Conservation (phyloP, 2,329 filamentous ascomycete genomes). For the Penicillium corylophilum region DNA sequence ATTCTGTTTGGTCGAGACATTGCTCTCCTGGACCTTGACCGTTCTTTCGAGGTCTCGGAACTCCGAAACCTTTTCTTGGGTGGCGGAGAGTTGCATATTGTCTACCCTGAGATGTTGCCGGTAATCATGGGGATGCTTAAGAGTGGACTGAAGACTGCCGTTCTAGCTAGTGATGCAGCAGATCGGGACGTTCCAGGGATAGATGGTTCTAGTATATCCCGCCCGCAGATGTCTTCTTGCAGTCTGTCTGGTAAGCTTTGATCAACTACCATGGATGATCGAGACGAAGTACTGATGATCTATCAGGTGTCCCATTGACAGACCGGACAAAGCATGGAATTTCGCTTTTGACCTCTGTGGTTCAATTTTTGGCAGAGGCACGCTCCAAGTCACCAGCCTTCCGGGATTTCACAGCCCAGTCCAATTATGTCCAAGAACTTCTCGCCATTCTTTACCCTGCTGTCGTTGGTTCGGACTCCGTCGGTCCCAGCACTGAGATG, state of each 20-base stretch:
- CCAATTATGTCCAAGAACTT: slow-evolving; percentile 78
- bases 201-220: not conserved
- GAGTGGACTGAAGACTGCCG: slow-evolving; percentile 69
- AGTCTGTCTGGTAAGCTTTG: slow-evolving; percentile 13
- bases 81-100: slow-evolving; percentile 61
- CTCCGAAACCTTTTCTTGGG: slow-evolving; percentile 69
- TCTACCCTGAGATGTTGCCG: slow-evolving; percentile 73
- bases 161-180: slow-evolving; percentile 59
- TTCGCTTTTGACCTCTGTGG: slow-evolving; percentile 69
- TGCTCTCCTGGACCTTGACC: slow-evolving; percentile 69
- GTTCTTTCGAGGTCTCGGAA: slow-evolving; percentile 70
- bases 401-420: slow-evolving; percentile 75
- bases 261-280: not conserved
- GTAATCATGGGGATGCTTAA: slow-evolving; percentile 86
- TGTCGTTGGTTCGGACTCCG: slow-evolving; percentile 79
- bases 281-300: not conserved
- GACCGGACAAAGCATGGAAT: slow-evolving; percentile 15
- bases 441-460: slow-evolving; percentile 81
- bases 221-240: slow-evolving; percentile 13
- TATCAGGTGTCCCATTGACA: slow-evolving; percentile 6
- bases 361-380: slow-evolving; percentile 75
- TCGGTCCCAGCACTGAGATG: slow-evolving; percentile 82
- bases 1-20: slow-evolving; percentile 85
- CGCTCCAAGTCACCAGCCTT: slow-evolving; percentile 76
- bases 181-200: slow-evolving; percentile 7